Base-by-base conservation (phyloP, 345 rosid species). In the Salix dunnii region DNA sequence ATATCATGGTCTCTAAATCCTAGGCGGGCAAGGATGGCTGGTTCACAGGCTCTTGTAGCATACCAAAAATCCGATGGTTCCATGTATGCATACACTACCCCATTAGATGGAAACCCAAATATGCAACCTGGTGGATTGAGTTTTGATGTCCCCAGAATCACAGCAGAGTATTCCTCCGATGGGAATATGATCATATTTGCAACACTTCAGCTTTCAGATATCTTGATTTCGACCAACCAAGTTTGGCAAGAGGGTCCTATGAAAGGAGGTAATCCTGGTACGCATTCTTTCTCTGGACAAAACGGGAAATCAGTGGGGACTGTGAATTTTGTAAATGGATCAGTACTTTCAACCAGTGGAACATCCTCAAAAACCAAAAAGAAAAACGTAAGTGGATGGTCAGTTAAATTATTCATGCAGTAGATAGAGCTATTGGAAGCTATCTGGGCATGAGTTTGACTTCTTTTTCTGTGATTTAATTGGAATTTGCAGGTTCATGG, bases 1-100 rank as follows among this genome's bases (percentile, higher is more conserved):
- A 70, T 88, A 7, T 68, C 96, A 18, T 92, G 97, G 96, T 91
- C 89, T 10, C 81, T 94, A 68, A 94, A 94, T 77, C 94, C 96
- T 2, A 67, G 31, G 10, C 4, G 78, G 79, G 4, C 3, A 6
- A 10, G 2, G 4, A 94, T 94, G 98, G 4, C 0, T 1, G 92
- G 91, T 8, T 84, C 91, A 1, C 93, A 94, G 74, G 83, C 91
- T 76, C 81, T 94, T 25, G 87, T 92, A 1, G 98, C 98, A 2
- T 87, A 48, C 82, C 84, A 48, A 5, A 82, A 75, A 64, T 78
- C 91, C 3, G 66, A 71, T 72, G 89, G 93, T 4, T 18, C 78
- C 3, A 65, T 85, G 72, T 40, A 17, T 1, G 85, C 80, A 12
- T 90, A 85, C 68, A 87, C 94, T 0, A 63, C 97, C 5, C 51